Evolutionary conservation across 2,329 filamentous ascomycete genomes (phyloP), one percentile per base, ranked within the genome.

Genomic region (Microdochium bolleyi): DNA sequence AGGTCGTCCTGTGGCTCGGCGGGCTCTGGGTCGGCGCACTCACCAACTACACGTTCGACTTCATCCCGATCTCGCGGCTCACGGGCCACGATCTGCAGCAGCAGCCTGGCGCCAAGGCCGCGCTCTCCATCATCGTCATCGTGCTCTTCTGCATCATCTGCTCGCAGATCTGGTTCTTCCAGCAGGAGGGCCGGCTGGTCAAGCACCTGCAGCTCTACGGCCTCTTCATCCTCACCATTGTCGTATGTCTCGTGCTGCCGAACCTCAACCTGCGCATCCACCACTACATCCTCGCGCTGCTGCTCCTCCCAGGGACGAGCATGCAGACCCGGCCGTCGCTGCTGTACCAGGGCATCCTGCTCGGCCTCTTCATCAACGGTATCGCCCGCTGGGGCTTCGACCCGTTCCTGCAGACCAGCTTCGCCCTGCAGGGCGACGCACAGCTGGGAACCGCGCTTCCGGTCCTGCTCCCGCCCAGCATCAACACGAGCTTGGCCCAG

Each of bases 311-410:
- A 0, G 94, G 92, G 0, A 97, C 94, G 0, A 85, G 83, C 51
- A 84, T 97, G 68, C 92, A 96, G 59, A 97, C 89, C 5, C 82
- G 94, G 0, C 88, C 89, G 0, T 86, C 85, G 0, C 75, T 97
- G 9, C 68, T 96, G 2, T 97, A 94, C 63, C 92, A 97, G 67
- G 94, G 94, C 11, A 74, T 99, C 1, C 76, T 99, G 0, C 73
- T 97, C 8, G 94, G 94, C 0, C 78, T 97, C 0, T 97, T 96
- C 68, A 85, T 96, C 71, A 96, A 96, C 65, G 92, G 94, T 51
- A 84, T 95, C 55, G 92, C 92, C 3, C 81, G 92, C 46, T 97
- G 94, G 94, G 92, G 92, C 0, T 99, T 95, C 67, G 92, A 90
- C 56, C 80, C 87, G 1, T 83, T 99, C 49, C 79, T 99, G 16